Base-by-base conservation (phyloP, 2,329 filamentous ascomycete species). In the Neofusicoccum sp. region DNA sequence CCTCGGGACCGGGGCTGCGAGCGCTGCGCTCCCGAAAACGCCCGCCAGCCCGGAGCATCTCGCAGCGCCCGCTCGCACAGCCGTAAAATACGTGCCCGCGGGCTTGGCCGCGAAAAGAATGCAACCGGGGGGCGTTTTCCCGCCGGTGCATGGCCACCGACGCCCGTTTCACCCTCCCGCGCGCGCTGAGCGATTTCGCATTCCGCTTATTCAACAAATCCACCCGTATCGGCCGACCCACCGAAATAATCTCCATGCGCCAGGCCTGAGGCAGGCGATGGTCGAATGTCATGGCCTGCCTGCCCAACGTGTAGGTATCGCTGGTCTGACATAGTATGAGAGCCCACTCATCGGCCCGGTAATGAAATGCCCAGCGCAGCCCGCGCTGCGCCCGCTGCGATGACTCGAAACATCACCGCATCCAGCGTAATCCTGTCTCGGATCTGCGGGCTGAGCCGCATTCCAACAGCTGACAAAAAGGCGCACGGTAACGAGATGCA, bases 241-340 rank as follows among this genome's bases (percentile, higher is more conserved):
- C 57, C 57, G 12, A 49, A 47, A n/a, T 48, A n/a, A n/a, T n/a
- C n/a, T 49, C 38, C 31, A 33, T 38, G 33, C 45, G 8, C 38
- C 34, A 43, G 33, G 48, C 51, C 51, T 56, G 14, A 43, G 51
- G 57, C 57, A 60, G 57, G 38, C 57, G 34, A 60, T 36, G 6
- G 45, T 60, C 57, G 57, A 60, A 60, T 60, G 57, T 60, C 45
- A 51, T 60, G 45, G 45, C 45, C 36, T 60, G 56, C 56, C 41
- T 30, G 30, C 16, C 43, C 56, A 47, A 28, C 43, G 56, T 48
- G n/a, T n/a, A n/a, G n/a, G 45, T 40, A 60, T 33, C 20, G 57
- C 57, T 60, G 34, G 57, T 43, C 45, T 60, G 57, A 60, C 57
- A 60, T 51, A 51, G 57, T 33, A 43, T 34, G 57, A 60, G 45